Percentiles rank a stretch among this genome's conserved stretches.
Evolutionary conservation across 2,329 filamentous ascomycete species (phyloP).

Genomic region (Fusarium sp.): DNA sequence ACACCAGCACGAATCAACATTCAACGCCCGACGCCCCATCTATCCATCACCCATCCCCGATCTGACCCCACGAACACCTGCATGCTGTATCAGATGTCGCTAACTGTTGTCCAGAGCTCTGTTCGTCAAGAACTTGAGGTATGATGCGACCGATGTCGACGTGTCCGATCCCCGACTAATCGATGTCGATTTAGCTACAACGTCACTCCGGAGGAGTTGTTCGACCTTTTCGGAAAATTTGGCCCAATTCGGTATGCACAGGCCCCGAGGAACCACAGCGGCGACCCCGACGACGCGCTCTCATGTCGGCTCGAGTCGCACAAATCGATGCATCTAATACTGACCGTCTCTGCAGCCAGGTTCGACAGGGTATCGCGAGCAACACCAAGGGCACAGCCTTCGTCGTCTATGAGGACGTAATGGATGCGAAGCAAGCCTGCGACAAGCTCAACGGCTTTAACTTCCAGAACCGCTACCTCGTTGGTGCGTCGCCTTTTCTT

Average conservation of each 20-base stretch:
- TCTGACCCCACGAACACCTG: not conserved
- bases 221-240: conserved; percentile 98
- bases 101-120: conserved; percentile 79
- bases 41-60: conserved; percentile 10
- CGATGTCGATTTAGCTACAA: conserved; percentile 86
- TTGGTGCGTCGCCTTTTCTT: conserved; percentile 73
- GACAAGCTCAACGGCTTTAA: conserved; percentile 99
- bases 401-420: conserved; percentile 99
- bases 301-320: conserved; percentile 15
- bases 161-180: conserved; percentile 52
- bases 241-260: conserved; percentile 86
- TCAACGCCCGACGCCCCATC: conserved; percentile 22
- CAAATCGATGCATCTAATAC: conserved; percentile 25
- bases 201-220: conserved; percentile 97
- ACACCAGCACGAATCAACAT: conserved; percentile 23
- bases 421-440: conserved; percentile 98
- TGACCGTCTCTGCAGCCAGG: conserved; percentile 75
- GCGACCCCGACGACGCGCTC: conserved; percentile 6
- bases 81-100: conserved; percentile 33
- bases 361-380: conserved; percentile 96
- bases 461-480: conserved; percentile 99
- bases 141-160: conserved; percentile 48
- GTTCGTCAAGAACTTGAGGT: conserved; percentile 99
- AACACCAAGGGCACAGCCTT: conserved; percentile 99
- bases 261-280: conserved; percentile 25